These are phyloP conservation scores for Effrenium voratum DNA, from an alignment of 73 alveolate genomes.

Conservation along the genomic window DNA sequence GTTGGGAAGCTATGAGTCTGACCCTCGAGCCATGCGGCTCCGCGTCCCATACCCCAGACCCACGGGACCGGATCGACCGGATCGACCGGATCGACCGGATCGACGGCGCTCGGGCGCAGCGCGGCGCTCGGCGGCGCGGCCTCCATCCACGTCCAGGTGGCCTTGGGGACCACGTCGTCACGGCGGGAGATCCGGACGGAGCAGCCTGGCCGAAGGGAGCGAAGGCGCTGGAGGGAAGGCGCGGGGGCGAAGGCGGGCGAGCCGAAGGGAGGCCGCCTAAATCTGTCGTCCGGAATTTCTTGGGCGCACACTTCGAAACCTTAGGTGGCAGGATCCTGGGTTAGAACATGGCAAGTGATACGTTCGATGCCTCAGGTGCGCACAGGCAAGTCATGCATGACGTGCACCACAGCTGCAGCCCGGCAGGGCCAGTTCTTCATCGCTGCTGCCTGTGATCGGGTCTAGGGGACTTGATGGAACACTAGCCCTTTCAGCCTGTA, in stretches of 20 bases:
- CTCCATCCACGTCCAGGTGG: conserved; percentile 91
- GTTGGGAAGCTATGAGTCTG: not conserved
- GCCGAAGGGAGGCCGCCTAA: not conserved
- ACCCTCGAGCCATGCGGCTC: not conserved
- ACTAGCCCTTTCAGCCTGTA: conserved; percentile 8
- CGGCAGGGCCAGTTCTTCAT: conserved; percentile 86
- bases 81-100: not conserved
- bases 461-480: not conserved
- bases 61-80: not conserved
- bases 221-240: not conserved
- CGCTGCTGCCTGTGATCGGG: conserved; percentile 45
- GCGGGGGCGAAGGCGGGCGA: too few relatives aligned
- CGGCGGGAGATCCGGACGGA: conserved; percentile 87
- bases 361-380: not conserved
- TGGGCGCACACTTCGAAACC: conserved; percentile 84
- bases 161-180: conserved; percentile 72
- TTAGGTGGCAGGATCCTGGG: not conserved
- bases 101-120: not conserved
- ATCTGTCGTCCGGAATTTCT: conserved; percentile 86
- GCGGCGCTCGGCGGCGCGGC: too few relatives aligned
- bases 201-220: conserved; percentile 14
- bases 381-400: conserved; percentile 82
- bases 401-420: conserved; percentile 90
- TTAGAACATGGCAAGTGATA: not conserved
- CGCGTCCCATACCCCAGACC: not conserved